Evolutionary conservation across 371 early-diverging fungal species (phyloP).

Genomic region (Syncephalastrum sp.): DNA sequence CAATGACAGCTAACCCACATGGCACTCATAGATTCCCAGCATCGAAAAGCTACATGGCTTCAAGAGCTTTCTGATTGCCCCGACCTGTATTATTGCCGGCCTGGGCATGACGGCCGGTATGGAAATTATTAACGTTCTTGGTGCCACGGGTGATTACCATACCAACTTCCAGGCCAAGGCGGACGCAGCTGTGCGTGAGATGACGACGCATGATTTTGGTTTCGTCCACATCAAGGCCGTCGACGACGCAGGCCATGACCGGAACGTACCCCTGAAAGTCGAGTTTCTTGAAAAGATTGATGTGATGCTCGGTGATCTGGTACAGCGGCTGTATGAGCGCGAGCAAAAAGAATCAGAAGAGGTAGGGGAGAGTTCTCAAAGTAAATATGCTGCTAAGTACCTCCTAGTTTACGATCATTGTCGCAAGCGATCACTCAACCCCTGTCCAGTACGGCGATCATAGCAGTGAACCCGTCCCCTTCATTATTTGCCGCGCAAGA

Average conservation of each 20-base stretch:
- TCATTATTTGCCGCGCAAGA: slow-evolving; percentile 24
- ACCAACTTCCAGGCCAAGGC: slow-evolving; percentile 49
- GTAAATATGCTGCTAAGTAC: background rate
- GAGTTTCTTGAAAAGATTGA: slow-evolving; percentile 46
- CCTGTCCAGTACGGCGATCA: slow-evolving; percentile 51
- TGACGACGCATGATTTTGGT: slow-evolving; percentile 41
- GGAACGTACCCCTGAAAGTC: slow-evolving; percentile 31
- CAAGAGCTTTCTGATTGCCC: slow-evolving; percentile 51
- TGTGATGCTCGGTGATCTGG: slow-evolving; percentile 36
- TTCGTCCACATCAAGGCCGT: slow-evolving; percentile 58
- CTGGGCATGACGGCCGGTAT: slow-evolving; percentile 49
- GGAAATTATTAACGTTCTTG: slow-evolving; percentile 40
- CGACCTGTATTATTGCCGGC: slow-evolving; percentile 59
- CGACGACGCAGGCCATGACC: slow-evolving; percentile 56
- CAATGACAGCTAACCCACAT: too few relatives aligned
- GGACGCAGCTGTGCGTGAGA: slow-evolving; percentile 20
- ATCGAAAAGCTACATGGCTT: slow-evolving; percentile 40
- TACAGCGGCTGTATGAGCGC: slow-evolving; percentile 17
- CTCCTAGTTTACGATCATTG: slow-evolving; percentile 33
- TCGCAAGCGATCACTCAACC: slow-evolving; percentile 59
- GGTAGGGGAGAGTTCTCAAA: background rate
- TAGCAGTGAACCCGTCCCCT: slow-evolving; percentile 53
- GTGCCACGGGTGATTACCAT: slow-evolving; percentile 54
- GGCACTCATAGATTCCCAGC: slow-evolving; percentile 29
- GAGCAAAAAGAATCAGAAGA: slow-evolving; percentile 16